Percentiles rank a stretch among this genome's conserved stretches.
phyloP scores from a whole-genome alignment of 768 basidiomycete species.

The Clathrus columnatus region DNA sequence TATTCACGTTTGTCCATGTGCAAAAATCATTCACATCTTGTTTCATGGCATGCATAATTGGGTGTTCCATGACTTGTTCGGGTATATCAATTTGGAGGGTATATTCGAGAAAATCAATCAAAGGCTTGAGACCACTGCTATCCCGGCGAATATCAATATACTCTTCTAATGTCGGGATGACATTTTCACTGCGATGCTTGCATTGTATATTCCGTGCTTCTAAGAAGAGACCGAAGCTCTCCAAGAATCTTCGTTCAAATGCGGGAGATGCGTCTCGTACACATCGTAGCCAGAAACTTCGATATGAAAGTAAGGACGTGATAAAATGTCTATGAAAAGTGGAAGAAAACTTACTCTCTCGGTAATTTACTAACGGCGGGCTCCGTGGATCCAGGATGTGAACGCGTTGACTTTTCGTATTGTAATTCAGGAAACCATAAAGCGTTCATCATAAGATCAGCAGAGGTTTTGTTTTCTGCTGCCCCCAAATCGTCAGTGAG shows the following conservation, averaged over 20 bases:
- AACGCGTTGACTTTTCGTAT: slow-evolving; percentile 15
- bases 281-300: slow-evolving; percentile 32
- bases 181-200: slow-evolving; percentile 18
- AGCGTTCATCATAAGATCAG: slow-evolving; percentile 23
- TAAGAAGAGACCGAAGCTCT: slow-evolving; percentile 23
- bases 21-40: slow-evolving; percentile 8
- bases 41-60: slow-evolving; percentile 9
- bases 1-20: slow-evolving; percentile 12
- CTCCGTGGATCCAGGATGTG: slow-evolving; percentile 22
- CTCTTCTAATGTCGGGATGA: slow-evolving; percentile 27
- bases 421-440: slow-evolving; percentile 19
- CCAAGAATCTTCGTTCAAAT: slow-evolving; percentile 26
- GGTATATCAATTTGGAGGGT: slow-evolving; percentile 11
- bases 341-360: slow-evolving; percentile 25
- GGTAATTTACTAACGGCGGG: slow-evolving; percentile 22
- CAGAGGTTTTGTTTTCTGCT: slow-evolving; percentile 13
- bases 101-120: slow-evolving; percentile 20
- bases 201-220: slow-evolving; percentile 25
- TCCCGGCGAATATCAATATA: slow-evolving; percentile 47
- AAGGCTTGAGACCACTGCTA: slow-evolving; percentile 44
- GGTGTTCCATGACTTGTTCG: slow-evolving; percentile 14
- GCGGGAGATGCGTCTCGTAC: slow-evolving; percentile 30
- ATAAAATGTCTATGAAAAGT: not conserved
- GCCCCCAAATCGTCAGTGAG: slow-evolving; percentile 26
- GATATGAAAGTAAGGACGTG: not conserved